A percentile compares a stretch with the other conserved stretches of the same genome.
These are phyloP conservation scores for Fusarium irregulare DNA, from an alignment of 2,329 filamentous ascomycete genomes.

Conservation along the genomic window DNA sequence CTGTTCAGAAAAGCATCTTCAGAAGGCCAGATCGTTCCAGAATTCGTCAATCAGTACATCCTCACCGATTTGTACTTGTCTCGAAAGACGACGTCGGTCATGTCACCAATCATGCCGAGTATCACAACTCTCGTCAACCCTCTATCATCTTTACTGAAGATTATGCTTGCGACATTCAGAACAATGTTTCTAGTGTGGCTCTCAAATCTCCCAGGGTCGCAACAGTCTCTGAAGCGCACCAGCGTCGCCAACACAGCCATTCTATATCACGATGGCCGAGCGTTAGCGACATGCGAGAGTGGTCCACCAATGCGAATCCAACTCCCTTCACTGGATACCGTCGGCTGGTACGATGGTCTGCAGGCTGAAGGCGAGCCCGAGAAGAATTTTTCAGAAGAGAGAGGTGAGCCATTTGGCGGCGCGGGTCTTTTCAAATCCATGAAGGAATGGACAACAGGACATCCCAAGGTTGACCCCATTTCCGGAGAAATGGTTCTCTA, in stretches of 20 bases:
- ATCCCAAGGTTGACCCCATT: conserved; percentile 73
- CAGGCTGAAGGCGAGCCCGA: conserved; percentile 62
- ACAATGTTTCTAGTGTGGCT: conserved; percentile 55
- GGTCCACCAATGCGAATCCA: conserved; percentile 75
- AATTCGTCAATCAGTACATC: conserved; percentile 77
- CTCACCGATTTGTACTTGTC: conserved; percentile 73
- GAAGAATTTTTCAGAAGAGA: accelerated
- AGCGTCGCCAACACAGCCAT: conserved; percentile 77
- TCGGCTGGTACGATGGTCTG: conserved; percentile 76
- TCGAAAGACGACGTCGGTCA: conserved; percentile 59
- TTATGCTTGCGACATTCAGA: conserved; percentile 11
- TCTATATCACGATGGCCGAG: conserved; percentile 74
- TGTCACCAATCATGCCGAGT: conserved; percentile 71
- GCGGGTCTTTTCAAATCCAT: conserved; percentile 68
- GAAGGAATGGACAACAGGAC: conserved; percentile 77
- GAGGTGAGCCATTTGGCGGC: conserved; percentile 60
- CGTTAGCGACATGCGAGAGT: conserved; percentile 76
- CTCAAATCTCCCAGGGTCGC: conserved; percentile 45
- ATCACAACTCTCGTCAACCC: conserved; percentile 75
- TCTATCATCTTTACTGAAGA: conserved; percentile 37
- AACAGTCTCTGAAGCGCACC: conserved; percentile 71
- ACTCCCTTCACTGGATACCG: conserved; percentile 72
- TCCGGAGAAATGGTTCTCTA: conserved; percentile 76
- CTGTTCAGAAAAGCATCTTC: conserved; percentile 59
- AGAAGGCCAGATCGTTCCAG: conserved; percentile 59